A percentile compares a stretch with the other conserved stretches of the same genome.
Evolutionary conservation across 345 rosid genomes (phyloP).

Genomic region (Durio zibethinus): DNA sequence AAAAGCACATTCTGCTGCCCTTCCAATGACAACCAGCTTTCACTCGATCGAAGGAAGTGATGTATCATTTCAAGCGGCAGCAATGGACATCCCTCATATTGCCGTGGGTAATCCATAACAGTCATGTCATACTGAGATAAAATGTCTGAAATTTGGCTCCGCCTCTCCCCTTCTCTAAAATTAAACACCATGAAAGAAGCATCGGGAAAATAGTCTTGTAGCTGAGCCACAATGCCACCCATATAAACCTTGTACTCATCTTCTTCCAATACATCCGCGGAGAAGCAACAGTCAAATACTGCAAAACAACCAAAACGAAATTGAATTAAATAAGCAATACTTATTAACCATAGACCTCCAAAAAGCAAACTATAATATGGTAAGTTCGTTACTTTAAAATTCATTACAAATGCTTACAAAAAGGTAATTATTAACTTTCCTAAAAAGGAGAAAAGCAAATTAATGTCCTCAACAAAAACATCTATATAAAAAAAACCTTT

Average conservation of each 20-base stretch:
- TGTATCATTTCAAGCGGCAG: constrained; percentile 93
- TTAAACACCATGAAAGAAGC: constrained; percentile 98
- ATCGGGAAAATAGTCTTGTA: constrained; percentile 89
- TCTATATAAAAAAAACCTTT: neutral
- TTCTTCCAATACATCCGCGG: constrained; percentile 85
- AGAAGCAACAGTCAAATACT: constrained; percentile 99
- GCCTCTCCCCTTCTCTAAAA: constrained; percentile 91
- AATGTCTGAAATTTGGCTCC: constrained; percentile 82
- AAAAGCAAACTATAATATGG: neutral
- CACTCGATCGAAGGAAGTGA: constrained; percentile 87
- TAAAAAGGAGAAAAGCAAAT: neutral
- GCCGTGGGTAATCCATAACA: constrained; percentile 97
- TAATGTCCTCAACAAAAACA: neutral
- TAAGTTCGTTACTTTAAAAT: neutral
- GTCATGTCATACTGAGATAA: constrained; percentile 92
- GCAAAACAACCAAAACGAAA: constrained; percentile 25
- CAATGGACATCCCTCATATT: constrained; percentile 79
- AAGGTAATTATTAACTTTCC: neutral
- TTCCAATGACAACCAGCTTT: constrained; percentile 89
- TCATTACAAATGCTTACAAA: neutral
- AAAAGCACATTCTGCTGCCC: constrained; percentile 92
- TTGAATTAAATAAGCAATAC: neutral
- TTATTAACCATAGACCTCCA: neutral
- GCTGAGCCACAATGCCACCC: constrained; percentile 92
- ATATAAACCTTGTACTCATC: constrained; percentile 90